A percentile compares a stretch with the other conserved stretches of the same genome.
These are phyloP conservation scores for Leonotis leonurus DNA, from an alignment of 257 asterid genomes.

Conservation along the genomic window DNA sequence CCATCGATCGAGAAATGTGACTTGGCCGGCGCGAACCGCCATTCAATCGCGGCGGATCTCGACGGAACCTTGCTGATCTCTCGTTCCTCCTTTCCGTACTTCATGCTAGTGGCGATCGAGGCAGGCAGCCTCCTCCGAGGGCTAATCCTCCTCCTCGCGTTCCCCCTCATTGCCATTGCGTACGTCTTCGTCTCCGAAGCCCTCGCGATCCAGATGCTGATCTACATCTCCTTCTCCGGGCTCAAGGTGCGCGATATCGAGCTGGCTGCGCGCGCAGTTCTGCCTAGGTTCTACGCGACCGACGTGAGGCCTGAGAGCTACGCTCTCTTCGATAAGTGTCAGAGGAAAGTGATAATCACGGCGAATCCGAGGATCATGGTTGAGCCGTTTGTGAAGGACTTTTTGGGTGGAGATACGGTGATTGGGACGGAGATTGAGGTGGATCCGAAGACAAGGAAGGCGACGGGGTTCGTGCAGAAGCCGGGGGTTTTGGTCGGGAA, in stretches of 20 bases:
- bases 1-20: constrained; percentile 79
- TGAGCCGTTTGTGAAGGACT: constrained; percentile 89
- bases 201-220: constrained; percentile 75
- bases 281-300: constrained; percentile 76
- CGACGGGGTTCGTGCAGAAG: constrained; percentile 79
- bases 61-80: constrained; percentile 89
- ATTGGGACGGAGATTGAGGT: constrained; percentile 95
- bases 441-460: constrained; percentile 76
- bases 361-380: constrained; percentile 97
- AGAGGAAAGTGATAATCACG: constrained; percentile 78
- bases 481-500: constrained; percentile 93
- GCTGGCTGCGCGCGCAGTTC: constrained; percentile 81
- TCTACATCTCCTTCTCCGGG: constrained; percentile 73
- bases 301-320: constrained; percentile 80
- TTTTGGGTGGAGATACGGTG: constrained; percentile 83
- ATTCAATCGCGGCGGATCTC: constrained; percentile 86
- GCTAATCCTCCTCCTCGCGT: constrained; percentile 66
- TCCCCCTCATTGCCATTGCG: constrained; percentile 74
- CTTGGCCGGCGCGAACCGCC: constrained; percentile 26
- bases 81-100: constrained; percentile 93
- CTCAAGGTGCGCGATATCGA: constrained; percentile 82
- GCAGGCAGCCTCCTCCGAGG: constrained; percentile 95
- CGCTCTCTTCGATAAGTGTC: constrained; percentile 67
- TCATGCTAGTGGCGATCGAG: constrained; percentile 90
- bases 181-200: constrained; percentile 77